phyloP scores from a whole-genome alignment of 179 eudicot species.

The Spinacia oleracea region DNA sequence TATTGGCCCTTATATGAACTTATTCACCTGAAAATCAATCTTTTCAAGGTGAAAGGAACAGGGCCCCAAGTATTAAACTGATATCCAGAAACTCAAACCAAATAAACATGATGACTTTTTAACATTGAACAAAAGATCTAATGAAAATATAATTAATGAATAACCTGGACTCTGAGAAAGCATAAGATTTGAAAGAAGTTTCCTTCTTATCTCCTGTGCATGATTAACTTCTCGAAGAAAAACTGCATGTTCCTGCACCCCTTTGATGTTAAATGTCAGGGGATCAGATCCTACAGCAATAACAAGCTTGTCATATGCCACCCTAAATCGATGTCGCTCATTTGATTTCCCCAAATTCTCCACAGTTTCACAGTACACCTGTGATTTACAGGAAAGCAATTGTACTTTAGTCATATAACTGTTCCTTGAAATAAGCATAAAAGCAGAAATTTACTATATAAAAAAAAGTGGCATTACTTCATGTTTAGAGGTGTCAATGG shows the following conservation, averaged over 20 bases:
- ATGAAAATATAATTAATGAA: background rate
- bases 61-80: background rate
- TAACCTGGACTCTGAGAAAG: constrained; percentile 79
- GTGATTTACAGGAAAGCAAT: constrained; percentile 22
- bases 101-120: background rate
- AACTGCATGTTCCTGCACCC: constrained; percentile 71
- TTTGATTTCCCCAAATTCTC: constrained; percentile 39
- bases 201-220: constrained; percentile 81
- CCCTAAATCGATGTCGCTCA: constrained; percentile 63
- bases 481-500: constrained; percentile 59
- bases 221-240: constrained; percentile 80
- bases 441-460: background rate
- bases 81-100: background rate
- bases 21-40: background rate
- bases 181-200: constrained; percentile 75
- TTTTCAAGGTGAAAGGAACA: background rate
- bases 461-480: constrained; percentile 36
- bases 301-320: constrained; percentile 83
- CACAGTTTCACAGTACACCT: constrained; percentile 73
- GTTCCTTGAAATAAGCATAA: background rate
- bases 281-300: constrained; percentile 84
- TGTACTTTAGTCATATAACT: background rate
- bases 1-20: background rate
- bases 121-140: background rate
- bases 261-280: constrained; percentile 75